Evolutionary conservation across 352 stramenopile species (phyloP), one percentile per base, ranked within the genome.

Genomic region (Pythium brassicae): DNA sequence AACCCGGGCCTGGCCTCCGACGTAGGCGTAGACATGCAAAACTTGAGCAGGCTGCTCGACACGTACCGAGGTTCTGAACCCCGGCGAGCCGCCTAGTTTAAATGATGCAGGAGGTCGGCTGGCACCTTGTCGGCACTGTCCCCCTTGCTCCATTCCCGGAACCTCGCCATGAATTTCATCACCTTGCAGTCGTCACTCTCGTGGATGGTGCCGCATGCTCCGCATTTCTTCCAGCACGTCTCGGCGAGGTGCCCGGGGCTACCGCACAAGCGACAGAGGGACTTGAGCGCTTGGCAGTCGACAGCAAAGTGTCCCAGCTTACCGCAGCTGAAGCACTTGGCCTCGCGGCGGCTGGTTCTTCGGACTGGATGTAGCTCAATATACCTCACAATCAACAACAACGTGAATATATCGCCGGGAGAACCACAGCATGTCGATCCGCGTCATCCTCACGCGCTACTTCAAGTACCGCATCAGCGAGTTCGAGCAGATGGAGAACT

Each of bases 391-490:
- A n/a, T n/a, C n/a, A n/a, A n/a, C n/a, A n/a, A n/a, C n/a, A n/a
- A n/a, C n/a, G n/a, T n/a, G n/a, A n/a, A n/a, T n/a, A n/a, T n/a
- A n/a, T n/a, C n/a, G n/a, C n/a, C n/a, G n/a, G n/a, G n/a, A n/a
- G n/a, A n/a, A n/a, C n/a, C 87, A 96, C 55, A 85, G 87, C 35
- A 77, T 96, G 17, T 75, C 87, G 29, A 92, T 96, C 55, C 83
- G 87, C 43, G 77, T 96, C 11, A 89, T 96, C 42, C 74, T 95
- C 46, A 96, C 87, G 55, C 78, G 86, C 5, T 96, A 92, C 52
- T 95, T 96, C 66, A 90, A 92, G 63, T 94, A 88, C 57, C 83
- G 74, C 43, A 87, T 96, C 50, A 75, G 70, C 51, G 76, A 94
- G 55, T 96, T 95, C 57, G 86, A 95, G 58, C 63, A 82, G 61